Evolutionary conservation across 345 rosid species (phyloP).

Genomic region (Dimocarpus longan): DNA sequence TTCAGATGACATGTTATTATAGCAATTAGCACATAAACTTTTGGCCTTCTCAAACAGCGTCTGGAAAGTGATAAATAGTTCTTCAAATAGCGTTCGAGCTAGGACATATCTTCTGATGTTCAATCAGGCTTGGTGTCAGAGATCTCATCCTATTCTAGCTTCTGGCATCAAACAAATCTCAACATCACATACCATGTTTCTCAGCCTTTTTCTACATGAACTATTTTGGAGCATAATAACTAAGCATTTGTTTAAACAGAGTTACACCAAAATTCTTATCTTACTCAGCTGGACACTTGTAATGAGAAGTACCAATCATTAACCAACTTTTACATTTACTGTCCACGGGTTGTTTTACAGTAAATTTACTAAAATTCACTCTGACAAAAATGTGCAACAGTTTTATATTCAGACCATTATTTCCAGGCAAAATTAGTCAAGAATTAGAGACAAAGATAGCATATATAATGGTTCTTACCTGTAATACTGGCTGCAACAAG

Average conservation of each 20-base stretch:
- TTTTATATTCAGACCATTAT: background rate
- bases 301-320: background rate
- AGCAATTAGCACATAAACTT: background rate
- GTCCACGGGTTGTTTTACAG: background rate
- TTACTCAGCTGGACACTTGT: background rate
- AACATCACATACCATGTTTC: background rate
- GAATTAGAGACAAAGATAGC: background rate
- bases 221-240: background rate
- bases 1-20: background rate
- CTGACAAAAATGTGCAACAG: background rate
- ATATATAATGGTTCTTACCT: slow-evolving; percentile 45
- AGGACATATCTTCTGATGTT: background rate
- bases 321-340: background rate
- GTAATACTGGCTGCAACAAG: slow-evolving; percentile 73
- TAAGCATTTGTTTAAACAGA: background rate
- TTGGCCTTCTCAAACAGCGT: background rate
- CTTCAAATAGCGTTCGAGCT: background rate
- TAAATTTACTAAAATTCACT: background rate
- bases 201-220: background rate
- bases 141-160: background rate
- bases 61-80: background rate
- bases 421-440: background rate
- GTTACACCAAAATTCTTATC: background rate
- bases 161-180: background rate
- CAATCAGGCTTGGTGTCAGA: background rate